Evolutionary conservation across 1,139 yeast genomes (phyloP), one percentile per base, ranked within the genome.

Genomic region (Yamadazyma oceani): DNA sequence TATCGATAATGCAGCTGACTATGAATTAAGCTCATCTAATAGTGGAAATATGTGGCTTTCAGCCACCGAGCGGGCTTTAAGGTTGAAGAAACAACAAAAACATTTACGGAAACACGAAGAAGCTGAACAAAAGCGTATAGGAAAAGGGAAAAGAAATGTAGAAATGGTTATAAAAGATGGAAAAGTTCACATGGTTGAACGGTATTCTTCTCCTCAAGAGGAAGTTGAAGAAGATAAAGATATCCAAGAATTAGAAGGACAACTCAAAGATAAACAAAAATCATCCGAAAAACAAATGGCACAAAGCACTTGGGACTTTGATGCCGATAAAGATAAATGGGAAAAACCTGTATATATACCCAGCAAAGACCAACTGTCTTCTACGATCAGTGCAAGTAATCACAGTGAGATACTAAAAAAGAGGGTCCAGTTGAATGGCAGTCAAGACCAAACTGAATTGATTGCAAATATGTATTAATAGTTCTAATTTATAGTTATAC

Each of bases 1-100:
- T 46, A 90, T 94, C 31, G 99, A 94, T 55, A 85, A 88, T 54
- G 97, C 95, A 0, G 80, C 96, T 5, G 98, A 94, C 57, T 92
- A 82, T 55, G 94, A 85, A 36, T 45, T 74, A 33, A 80, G 81
- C 0, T 58, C 72, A 4, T 64, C 75, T 0, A 53, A 65, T 4
- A 75, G 77, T 33, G 64, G 77, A 2, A 80, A 73, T 49, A 70
- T 80, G 49, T 94, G 98, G 98, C 82, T 95, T 0, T 78, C 87
- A 4, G 92, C 97, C 0, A 73, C 83, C 35, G 97, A 94, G 53
- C 78, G 94, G 48, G 97, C 97, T 0, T 68, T 88, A 40, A 78
- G 74, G 40, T 68, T 92, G 49, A 88, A 89, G 57, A 79, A 79
- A 47, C 96, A 89, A 55, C 97, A 90, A 53, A 75, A 82, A 40